A percentile compares a stretch with the other conserved stretches of the same genome.
Conservation (phyloP, 164 flowering plant genomes). For the Taxillus chinensis region DNA sequence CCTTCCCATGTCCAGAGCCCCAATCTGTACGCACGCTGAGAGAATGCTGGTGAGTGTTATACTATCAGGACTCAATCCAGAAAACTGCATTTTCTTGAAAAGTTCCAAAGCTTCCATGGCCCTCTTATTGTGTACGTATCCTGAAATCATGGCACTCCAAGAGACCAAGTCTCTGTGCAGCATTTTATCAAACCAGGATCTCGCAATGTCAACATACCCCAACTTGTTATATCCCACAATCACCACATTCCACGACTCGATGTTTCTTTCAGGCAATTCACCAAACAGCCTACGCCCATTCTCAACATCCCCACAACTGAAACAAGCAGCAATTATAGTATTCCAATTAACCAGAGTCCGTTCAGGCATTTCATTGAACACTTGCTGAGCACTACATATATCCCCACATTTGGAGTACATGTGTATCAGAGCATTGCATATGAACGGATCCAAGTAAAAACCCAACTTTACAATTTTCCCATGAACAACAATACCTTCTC, state of each 20-base stretch:
- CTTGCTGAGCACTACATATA: background rate
- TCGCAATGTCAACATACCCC: background rate
- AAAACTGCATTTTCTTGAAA: constrained; percentile 32
- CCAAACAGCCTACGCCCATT: background rate
- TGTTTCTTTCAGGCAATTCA: background rate
- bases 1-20: constrained; percentile 36
- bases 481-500: background rate
- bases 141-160: constrained; percentile 58
- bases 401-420: constrained; percentile 34
- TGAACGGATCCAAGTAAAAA: background rate
- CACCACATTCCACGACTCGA: background rate
- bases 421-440: background rate
- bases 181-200: constrained; percentile 24
- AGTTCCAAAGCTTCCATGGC: constrained; percentile 31
- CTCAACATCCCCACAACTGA: constrained; percentile 1
- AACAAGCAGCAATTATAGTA: constrained; percentile 20
- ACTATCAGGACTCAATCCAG: constrained; percentile 25
- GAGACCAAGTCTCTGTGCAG: constrained; percentile 21
- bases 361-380: background rate
- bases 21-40: constrained; percentile 48
- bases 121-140: constrained; percentile 31
- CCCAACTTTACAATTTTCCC: background rate
- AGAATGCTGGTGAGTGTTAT: constrained; percentile 31
- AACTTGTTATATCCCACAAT: background rate
- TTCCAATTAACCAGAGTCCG: background rate